These are phyloP conservation scores for Ceratobasidium sp. DNA, from an alignment of 1,284 basidiomycete species.

Conservation along the genomic window DNA sequence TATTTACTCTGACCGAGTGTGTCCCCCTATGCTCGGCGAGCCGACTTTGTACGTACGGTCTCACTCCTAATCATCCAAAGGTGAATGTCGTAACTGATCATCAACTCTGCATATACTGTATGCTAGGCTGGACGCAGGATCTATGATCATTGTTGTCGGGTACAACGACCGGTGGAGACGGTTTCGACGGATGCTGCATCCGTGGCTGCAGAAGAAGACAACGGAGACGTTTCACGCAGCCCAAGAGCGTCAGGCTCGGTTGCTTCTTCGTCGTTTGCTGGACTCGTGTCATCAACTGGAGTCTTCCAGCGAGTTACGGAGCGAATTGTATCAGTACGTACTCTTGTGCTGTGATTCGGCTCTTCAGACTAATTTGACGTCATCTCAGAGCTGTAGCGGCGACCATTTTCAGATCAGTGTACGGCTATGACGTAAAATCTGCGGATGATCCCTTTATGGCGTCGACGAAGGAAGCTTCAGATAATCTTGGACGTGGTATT, in stretches of 20 bases:
- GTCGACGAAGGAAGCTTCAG: constrained; percentile 4
- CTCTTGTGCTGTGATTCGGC: not conserved
- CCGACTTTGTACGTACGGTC: not conserved
- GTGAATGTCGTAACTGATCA: not conserved
- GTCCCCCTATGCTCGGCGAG: constrained; percentile 36
- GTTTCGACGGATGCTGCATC: constrained; percentile 33
- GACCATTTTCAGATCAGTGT: constrained; percentile 15
- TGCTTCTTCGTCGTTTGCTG: constrained; percentile 21
- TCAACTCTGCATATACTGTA: constrained; percentile 8
- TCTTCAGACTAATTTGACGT: not conserved
- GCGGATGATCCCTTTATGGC: constrained; percentile 23
- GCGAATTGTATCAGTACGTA: constrained; percentile 21
- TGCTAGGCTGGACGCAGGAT: not conserved
- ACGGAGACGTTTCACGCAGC: constrained; percentile 6
- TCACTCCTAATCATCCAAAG: not conserved
- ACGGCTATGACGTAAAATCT: constrained; percentile 17
- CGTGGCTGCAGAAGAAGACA: constrained; percentile 30
- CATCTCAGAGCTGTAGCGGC: constrained; percentile 1
- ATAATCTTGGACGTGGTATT: constrained; percentile 18
- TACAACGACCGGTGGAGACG: constrained; percentile 32
- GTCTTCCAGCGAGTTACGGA: not conserved
- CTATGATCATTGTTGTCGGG: constrained; percentile 4
- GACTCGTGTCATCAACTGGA: not conserved
- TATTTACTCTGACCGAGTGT: constrained; percentile 42
- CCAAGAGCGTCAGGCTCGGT: constrained; percentile 15